Base-by-base conservation (phyloP, 768 basidiomycete species). In the Rhizopogon rudus region DNA sequence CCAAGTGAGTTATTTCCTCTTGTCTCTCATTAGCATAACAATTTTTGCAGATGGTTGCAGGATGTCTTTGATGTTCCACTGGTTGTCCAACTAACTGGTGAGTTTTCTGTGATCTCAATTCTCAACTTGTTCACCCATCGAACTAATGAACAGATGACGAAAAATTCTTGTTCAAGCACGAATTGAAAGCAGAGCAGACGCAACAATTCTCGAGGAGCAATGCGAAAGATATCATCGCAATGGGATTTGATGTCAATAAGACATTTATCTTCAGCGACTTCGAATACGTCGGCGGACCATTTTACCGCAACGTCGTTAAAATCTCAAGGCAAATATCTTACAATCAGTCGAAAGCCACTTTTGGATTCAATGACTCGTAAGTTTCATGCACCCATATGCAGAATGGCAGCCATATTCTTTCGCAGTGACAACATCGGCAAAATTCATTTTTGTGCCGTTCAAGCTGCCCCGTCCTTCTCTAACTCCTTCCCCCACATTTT, bases 401-500 rank as follows among this genome's bases (percentile, higher is more conserved):
- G 28, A 29, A 46, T 22, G 9, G 40, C 42, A 51, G 54, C 41
- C 28, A 41, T 54, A 39, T n/a, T 46, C n/a, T 14, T 31, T 40
- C 48, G 7, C 66, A 98, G 94, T 22, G 97, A 98, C 72, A 98
- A 98, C 73, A 93, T 98, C 60, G 97, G 97, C 57, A 98, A 98
- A 75, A 84, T 92, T 56, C 95, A 98, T 74, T 99, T 99, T 69
- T 92, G 88, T 37, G 80, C 97, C 29, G 85, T 99, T 60, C 97
- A 99, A 72, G 93, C 97, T 7, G 84, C 95, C 1, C 95, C 97
- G 0, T 91, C 93, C 16, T 99, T 99, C 78, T 94, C 93, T 59
- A 96, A 94, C 71, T 97, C 95, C 12, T 99, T 98, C 78, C 95
- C 97, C 17, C 93, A 99, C 58, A 98, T 99, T 60, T 99, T 94